Base-by-base conservation (phyloP, 306 rosid genomes). In the Casuarina equisetifolia region DNA sequence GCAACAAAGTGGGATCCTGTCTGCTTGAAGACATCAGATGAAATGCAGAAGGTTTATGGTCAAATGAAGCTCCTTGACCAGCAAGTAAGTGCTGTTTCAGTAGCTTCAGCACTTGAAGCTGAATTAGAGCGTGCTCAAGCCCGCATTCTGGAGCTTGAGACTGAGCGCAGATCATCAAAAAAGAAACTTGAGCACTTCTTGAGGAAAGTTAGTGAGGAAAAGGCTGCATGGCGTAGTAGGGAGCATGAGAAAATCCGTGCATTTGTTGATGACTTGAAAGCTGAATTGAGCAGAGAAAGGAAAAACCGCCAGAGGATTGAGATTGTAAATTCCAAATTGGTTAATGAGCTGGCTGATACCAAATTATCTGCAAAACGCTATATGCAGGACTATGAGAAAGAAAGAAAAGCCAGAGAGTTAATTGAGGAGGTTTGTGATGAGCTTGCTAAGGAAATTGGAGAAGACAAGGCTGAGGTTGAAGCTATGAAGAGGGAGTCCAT, bases 391-490 rank as follows among this genome's bases (percentile, higher is more conserved):
- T 92, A 76, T 51, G 98, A 94, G 79, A 58, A 58, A 77, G 98
- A 94, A 89, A 90, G 97, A 64, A 92, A 89, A 83, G 88, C 76
- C 58, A 86, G 97, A 78, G 91, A 86, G 75, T 81, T 92, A 63
- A 83, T 92, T 52, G 97, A 92, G 87, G 93, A 94, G 78, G 96
- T 94, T 16, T 94, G 98, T 45, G 97, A 92, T 51, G 97, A 92
- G 91, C 98, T 94, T 64, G 98, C 91, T 25, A 92, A 90, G 81
- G 97, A 94, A 85, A 89, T 94, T 76, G 97, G 97, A 87, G 97
- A 94, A 76, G 97, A 90, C 87, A 94, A 92, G 80, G 95, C 91
- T 9, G 97, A 92, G 85, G 88, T 85, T 58, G 98, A 94, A 76
- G 90, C 81, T 19, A 74, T 86, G 51, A 94, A 87, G 84, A 89